phyloP scores from a whole-genome alignment of 768 basidiomycete species.

The Suillus plorans region DNA sequence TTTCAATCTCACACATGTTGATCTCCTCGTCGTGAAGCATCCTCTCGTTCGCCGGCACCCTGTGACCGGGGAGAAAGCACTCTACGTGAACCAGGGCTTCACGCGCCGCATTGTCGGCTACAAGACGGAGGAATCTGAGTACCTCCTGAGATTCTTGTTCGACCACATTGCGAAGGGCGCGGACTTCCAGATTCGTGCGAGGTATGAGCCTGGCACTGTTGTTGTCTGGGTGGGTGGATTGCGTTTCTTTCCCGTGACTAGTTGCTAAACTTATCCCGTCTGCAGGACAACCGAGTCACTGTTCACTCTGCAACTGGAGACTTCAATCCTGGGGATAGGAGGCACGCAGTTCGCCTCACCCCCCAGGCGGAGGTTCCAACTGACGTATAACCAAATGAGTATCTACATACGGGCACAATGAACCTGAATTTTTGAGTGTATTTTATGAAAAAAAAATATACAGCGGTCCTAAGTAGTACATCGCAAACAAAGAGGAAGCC shows the following conservation, averaged over 20 bases:
- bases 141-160: slow-evolving; percentile 53
- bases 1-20: not conserved
- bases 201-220: slow-evolving; percentile 52
- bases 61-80: slow-evolving; percentile 60
- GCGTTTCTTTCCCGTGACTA: not conserved
- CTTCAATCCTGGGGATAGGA: slow-evolving; percentile 35
- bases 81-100: slow-evolving; percentile 59
- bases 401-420: not conserved
- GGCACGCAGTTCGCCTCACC: slow-evolving; percentile 48
- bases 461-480: slow-evolving; percentile 2
- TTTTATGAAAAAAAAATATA: not conserved
- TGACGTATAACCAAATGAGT: slow-evolving; percentile 19
- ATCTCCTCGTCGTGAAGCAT: slow-evolving; percentile 33
- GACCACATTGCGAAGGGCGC: slow-evolving; percentile 51
- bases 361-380: slow-evolving; percentile 50
- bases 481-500: not conserved
- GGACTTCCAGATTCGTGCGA: slow-evolving; percentile 50
- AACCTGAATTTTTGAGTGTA: not conserved
- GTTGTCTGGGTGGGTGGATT: slow-evolving; percentile 50
- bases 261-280: slow-evolving; percentile 4
- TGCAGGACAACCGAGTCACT: slow-evolving; percentile 47
- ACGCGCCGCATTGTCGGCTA: slow-evolving; percentile 55
- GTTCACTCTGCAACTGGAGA: slow-evolving; percentile 46
- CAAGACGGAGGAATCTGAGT: slow-evolving; percentile 55
- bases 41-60: slow-evolving; percentile 59